phyloP scores from a whole-genome alignment of 2,329 filamentous ascomycete species.

The Cadophora gregata region DNA sequence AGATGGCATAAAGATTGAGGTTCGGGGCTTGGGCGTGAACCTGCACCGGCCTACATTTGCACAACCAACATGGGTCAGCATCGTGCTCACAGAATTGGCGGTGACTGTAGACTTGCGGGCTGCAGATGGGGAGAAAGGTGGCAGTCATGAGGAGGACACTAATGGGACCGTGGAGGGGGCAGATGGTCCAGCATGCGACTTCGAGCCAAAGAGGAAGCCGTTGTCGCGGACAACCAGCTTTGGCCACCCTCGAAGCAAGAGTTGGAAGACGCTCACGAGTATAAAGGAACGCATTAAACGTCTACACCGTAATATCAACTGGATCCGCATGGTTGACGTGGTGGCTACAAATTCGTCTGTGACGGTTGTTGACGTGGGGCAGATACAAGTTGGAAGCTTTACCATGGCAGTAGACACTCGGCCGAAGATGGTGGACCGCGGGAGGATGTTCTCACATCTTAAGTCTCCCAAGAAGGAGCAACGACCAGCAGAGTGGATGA shows the following conservation, averaged over 20 bases:
- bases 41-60: slow-evolving; percentile 95
- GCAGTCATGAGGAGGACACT: slow-evolving; percentile 35
- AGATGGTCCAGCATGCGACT: slow-evolving; percentile 33
- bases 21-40: slow-evolving; percentile 85
- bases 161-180: slow-evolving; percentile 39
- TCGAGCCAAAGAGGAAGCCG: slow-evolving; percentile 34
- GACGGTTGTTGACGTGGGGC: slow-evolving; percentile 80
- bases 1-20: slow-evolving; percentile 88
- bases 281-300: slow-evolving; percentile 86
- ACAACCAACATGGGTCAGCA: slow-evolving; percentile 94
- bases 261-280: slow-evolving; percentile 80
- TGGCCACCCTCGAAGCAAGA: slow-evolving; percentile 63
- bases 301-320: slow-evolving; percentile 84
- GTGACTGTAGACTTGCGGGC: slow-evolving; percentile 80
- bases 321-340: slow-evolving; percentile 88
- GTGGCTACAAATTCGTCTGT: slow-evolving; percentile 81
- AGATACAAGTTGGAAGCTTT: slow-evolving; percentile 82
- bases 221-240: slow-evolving; percentile 37
- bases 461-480: slow-evolving; percentile 67
- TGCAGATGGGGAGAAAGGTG: slow-evolving; percentile 55
- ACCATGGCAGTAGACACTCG: slow-evolving; percentile 90
- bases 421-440: slow-evolving; percentile 87
- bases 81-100: slow-evolving; percentile 84
- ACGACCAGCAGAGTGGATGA: slow-evolving; percentile 91
- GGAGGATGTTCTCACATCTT: slow-evolving; percentile 84